Percentiles rank a stretch among this genome's conserved stretches.
phyloP scores from a whole-genome alignment of 257 asterid species.

The Solanum medicagineum region DNA sequence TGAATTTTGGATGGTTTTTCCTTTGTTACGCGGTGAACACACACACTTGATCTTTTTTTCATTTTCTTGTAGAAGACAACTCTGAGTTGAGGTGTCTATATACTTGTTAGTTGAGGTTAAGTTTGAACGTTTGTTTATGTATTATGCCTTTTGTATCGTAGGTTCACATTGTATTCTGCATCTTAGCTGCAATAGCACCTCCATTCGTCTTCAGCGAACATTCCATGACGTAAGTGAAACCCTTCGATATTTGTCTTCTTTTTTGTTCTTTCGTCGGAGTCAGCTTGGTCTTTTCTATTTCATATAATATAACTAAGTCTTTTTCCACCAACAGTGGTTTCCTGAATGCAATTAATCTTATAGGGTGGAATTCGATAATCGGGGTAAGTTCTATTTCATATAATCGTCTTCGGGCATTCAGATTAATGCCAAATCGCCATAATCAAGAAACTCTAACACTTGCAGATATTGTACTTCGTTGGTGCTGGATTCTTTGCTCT shows the following conservation, averaged over 20 bases:
- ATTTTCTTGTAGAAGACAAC: neutral
- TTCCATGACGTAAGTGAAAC: constrained; percentile 56
- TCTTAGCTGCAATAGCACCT: constrained; percentile 70
- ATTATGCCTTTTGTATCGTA: constrained; percentile 2
- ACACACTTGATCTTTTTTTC: neutral
- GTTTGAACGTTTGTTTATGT: neutral
- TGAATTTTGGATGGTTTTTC: constrained; percentile 82
- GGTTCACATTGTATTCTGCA: constrained; percentile 65
- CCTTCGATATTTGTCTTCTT: neutral
- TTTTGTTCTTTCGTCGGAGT: neutral
- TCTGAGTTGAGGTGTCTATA: neutral
- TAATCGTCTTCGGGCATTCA: neutral
- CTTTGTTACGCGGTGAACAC: constrained; percentile 39
- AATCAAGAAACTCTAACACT: neutral
- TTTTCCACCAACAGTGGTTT: constrained; percentile 44
- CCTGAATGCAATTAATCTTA: constrained; percentile 47
- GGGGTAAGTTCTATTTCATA: constrained; percentile 14
- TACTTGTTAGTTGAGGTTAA: neutral
- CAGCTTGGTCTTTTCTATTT: neutral
- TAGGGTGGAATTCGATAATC: constrained; percentile 20
- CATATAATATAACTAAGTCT: neutral
- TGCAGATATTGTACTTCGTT: constrained; percentile 53
- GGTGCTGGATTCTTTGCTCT: constrained; percentile 49
- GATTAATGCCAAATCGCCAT: neutral
- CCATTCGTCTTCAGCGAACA: constrained; percentile 63